Evolutionary conservation across 2,329 filamentous ascomycete species (phyloP).

Genomic region (Graphiopsis chlorocephala): DNA sequence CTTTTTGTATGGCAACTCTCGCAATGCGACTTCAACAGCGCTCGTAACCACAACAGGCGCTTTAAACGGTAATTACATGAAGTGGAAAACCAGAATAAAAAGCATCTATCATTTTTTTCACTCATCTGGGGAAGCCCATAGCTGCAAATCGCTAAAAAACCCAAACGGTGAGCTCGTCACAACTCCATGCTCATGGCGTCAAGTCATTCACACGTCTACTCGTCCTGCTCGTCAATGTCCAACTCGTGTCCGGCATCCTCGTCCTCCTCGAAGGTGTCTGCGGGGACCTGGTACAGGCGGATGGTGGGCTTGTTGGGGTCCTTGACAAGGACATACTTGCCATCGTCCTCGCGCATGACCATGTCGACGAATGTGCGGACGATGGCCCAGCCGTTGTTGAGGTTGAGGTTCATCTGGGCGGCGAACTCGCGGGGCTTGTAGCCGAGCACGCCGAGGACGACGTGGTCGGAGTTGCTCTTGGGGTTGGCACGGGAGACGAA

Average conservation of each 20-base stretch:
- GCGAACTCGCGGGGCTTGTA: slow-evolving; percentile 99
- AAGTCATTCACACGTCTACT: slow-evolving; percentile 37
- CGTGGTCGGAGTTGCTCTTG: slow-evolving; percentile 87
- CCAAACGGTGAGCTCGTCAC: slow-evolving; percentile 12
- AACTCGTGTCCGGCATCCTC: slow-evolving; percentile 70
- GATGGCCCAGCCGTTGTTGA: slow-evolving; percentile 98
- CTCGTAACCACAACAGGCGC: neutral
- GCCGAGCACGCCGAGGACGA: slow-evolving; percentile 90
- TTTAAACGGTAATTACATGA: neutral
- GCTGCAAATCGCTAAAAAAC: slow-evolving; percentile 9
- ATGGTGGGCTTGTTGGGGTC: slow-evolving; percentile 97
- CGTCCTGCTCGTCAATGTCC: slow-evolving; percentile 55
- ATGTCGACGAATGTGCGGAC: slow-evolving; percentile 97
- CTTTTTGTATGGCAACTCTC: too few species aligned
- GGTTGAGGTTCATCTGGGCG: slow-evolving; percentile 93
- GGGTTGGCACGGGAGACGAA: slow-evolving; percentile 95
- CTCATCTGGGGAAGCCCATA: slow-evolving; percentile 11
- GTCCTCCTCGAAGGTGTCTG: slow-evolving; percentile 86
- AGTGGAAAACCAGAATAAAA: slow-evolving; percentile 7
- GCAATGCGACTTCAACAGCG: too few species aligned
- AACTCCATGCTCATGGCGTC: slow-evolving; percentile 13
- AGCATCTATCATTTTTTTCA: slow-evolving; percentile 13
- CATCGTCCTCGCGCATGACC: slow-evolving; percentile 66
- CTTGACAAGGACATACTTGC: slow-evolving; percentile 76
- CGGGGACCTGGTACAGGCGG: slow-evolving; percentile 86